These are phyloP conservation scores for Leccinum imitatum DNA, from an alignment of 768 basidiomycete species.

Conservation along the genomic window DNA sequence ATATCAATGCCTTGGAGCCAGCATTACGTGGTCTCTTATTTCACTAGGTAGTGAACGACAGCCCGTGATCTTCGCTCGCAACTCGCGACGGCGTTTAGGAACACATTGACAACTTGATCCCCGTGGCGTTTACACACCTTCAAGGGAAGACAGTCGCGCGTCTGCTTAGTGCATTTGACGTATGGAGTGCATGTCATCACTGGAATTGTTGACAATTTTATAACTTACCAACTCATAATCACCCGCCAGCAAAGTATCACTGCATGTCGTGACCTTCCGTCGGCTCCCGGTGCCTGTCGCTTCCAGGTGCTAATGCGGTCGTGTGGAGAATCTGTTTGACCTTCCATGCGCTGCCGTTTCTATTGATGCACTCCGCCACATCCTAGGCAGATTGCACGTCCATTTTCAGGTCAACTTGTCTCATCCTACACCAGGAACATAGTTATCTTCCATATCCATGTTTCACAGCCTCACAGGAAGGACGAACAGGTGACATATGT, in stretches of 20 bases:
- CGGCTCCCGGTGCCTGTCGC: neutral
- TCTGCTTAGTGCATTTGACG: too few relatives aligned
- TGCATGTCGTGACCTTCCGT: slow-evolving; percentile 18
- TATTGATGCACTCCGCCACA: slow-evolving; percentile 39
- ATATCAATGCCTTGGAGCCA: neutral
- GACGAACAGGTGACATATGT: slow-evolving; percentile 35
- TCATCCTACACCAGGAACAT: slow-evolving; percentile 9
- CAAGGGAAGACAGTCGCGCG: neutral
- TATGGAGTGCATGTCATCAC: too few relatives aligned
- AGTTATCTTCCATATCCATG: slow-evolving; percentile 29
- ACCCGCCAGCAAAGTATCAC: slow-evolving; percentile 38
- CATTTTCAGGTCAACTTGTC: neutral
- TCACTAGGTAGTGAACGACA: slow-evolving; percentile 7
- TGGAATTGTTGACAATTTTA: slow-evolving; percentile 42
- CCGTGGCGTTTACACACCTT: neutral
- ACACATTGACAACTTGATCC: neutral
- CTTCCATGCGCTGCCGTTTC: slow-evolving; percentile 34
- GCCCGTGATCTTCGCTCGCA: neutral
- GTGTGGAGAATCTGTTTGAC: slow-evolving; percentile 40
- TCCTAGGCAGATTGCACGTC: slow-evolving; percentile 10
- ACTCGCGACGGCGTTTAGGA: neutral
- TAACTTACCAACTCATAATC: slow-evolving; percentile 39
- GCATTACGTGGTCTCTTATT: slow-evolving; percentile 35
- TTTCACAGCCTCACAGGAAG: slow-evolving; percentile 35
- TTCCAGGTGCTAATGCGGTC: slow-evolving; percentile 36